Percentiles rank a stretch among this genome's conserved stretches.
These are phyloP conservation scores for Camellia granthamiana DNA, from an alignment of 148 eudicot genomes.

Conservation along the genomic window DNA sequence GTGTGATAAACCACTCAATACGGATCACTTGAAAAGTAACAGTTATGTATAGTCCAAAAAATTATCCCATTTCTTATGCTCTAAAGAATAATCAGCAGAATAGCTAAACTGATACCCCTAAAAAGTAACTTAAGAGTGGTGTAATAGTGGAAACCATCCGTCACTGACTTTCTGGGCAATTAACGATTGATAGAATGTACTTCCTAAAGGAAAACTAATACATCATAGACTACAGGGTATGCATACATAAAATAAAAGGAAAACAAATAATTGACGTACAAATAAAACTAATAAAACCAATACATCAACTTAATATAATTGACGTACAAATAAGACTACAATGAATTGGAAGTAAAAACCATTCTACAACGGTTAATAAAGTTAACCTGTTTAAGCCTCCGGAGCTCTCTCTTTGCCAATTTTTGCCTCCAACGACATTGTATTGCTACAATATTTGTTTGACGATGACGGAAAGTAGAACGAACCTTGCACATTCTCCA, in stretches of 20 bases:
- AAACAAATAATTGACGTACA: not conserved
- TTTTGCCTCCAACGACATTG: slow-evolving; percentile 90
- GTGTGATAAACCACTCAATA: not conserved
- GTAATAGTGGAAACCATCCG: not conserved
- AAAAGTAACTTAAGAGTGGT: not conserved
- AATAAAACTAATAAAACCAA: not conserved
- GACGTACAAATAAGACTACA: not conserved
- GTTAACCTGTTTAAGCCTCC: slow-evolving; percentile 71
- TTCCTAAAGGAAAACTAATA: not conserved
- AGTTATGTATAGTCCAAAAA: not conserved
- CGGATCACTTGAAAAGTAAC: not conserved
- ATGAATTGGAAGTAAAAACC: not conserved
- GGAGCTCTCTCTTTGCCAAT: slow-evolving; percentile 68
- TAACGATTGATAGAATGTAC: not conserved
- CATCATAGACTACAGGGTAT: not conserved
- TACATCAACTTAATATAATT: slow-evolving; percentile 4
- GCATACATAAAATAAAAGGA: not conserved
- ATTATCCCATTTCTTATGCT: not conserved
- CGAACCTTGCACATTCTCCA: slow-evolving; percentile 81
- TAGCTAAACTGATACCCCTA: not conserved
- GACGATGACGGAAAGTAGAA: slow-evolving; percentile 55
- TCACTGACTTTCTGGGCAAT: not conserved
- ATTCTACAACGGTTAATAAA: not conserved
- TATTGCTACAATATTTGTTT: slow-evolving; percentile 63
- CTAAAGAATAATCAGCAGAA: not conserved